Evolutionary conservation across 805 yeast species (phyloP).

Genomic region (Candida pseudoglaebosa): DNA sequence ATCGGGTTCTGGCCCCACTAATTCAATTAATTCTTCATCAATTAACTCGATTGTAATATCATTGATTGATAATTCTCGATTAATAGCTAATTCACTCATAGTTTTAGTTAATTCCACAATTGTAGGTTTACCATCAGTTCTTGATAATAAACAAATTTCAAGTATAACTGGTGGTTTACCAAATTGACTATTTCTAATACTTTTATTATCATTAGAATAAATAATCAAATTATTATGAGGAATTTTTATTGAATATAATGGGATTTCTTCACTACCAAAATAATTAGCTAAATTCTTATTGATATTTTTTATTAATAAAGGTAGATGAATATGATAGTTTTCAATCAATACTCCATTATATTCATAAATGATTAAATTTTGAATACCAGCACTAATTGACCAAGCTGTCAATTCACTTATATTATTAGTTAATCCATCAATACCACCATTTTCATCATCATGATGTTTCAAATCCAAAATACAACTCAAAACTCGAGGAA

Average conservation of each 20-base stretch:
- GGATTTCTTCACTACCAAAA: conserved; percentile 68
- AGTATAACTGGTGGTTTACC: conserved; percentile 46
- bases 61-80: conserved; percentile 53
- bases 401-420: conserved; percentile 78
- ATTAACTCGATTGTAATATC: conserved; percentile 75
- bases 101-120: conserved; percentile 85
- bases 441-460: conserved; percentile 86
- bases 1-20: conserved; percentile 93
- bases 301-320: conserved; percentile 55
- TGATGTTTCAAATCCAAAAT: conserved; percentile 70
- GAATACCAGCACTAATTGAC: conserved; percentile 87
- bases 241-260: conserved; percentile 55
- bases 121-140: conserved; percentile 84
- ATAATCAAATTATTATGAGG: conserved; percentile 62
- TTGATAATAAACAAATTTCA: conserved; percentile 62
- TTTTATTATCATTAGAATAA: conserved; percentile 35
- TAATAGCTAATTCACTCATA: conserved; percentile 68
- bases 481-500: conserved; percentile 74
- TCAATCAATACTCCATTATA: conserved; percentile 63
- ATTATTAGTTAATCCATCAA: conserved; percentile 74
- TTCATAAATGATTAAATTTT: conserved; percentile 71
- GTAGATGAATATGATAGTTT: conserved; percentile 19
- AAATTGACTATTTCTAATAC: too few relatives aligned
- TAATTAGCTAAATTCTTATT: conserved; percentile 59
- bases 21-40: conserved; percentile 65